These are phyloP conservation scores for Lactarius quietus DNA, from an alignment of 768 basidiomycete species.

Conservation along the genomic window DNA sequence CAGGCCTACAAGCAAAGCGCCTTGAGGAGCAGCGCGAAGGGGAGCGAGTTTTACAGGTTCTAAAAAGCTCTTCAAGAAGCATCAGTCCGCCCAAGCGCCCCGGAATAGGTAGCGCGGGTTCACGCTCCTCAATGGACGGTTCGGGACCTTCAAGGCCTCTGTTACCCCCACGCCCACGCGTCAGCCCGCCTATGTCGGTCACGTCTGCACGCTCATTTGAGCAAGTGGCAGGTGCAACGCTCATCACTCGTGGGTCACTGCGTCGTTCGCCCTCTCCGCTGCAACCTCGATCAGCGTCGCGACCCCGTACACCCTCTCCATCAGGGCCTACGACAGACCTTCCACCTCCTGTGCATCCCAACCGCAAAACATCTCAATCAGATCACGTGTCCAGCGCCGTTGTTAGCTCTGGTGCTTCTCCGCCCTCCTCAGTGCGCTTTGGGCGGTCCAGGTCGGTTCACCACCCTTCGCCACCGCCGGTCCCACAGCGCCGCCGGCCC, in stretches of 20 bases:
- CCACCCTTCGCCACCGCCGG: slow-evolving; percentile 39
- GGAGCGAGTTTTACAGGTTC: slow-evolving; percentile 65
- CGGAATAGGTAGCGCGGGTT: slow-evolving; percentile 17
- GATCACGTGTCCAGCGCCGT: slow-evolving; percentile 19
- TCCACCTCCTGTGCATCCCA: slow-evolving; percentile 52
- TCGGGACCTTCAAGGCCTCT: slow-evolving; percentile 32
- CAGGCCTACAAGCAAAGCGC: slow-evolving; percentile 64
- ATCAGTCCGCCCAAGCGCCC: slow-evolving; percentile 6
- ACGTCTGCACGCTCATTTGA: slow-evolving; percentile 39
- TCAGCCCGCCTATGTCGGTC: slow-evolving; percentile 36
- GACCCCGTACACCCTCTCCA: slow-evolving; percentile 28
- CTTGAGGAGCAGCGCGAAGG: slow-evolving; percentile 65
- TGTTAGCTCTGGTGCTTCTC: slow-evolving; percentile 7
- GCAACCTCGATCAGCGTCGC: slow-evolving; percentile 2
- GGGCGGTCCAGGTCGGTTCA: slow-evolving; percentile 56
- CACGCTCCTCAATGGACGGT: slow-evolving; percentile 25
- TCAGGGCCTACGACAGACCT: slow-evolving; percentile 35
- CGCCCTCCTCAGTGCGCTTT: slow-evolving; percentile 38
- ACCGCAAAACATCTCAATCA: slow-evolving; percentile 38
- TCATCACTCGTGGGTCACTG: background rate
- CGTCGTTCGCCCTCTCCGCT: slow-evolving; percentile 17
- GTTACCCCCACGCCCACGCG: slow-evolving; percentile 37
- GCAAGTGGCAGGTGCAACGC: slow-evolving; percentile 41
- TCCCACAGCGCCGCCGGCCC: slow-evolving; percentile 48
- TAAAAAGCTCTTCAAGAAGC: slow-evolving; percentile 53